Evolutionary conservation across 192 early-diverging fungal species (phyloP).

Genomic region (Pecoramyces ruminantium): DNA sequence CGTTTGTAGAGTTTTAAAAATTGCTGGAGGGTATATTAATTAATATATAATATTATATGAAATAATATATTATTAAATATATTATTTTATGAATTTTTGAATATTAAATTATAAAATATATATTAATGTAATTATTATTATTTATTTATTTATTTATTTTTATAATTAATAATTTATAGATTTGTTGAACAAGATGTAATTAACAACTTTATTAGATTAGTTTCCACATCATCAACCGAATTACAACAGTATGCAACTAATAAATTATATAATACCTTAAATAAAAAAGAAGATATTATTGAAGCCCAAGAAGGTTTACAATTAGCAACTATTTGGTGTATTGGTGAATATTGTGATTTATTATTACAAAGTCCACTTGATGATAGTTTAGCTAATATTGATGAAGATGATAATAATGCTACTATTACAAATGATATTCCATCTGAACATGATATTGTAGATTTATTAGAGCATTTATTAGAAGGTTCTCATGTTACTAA

Average conservation of each 20-base stretch:
- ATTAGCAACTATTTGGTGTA: conserved; percentile 76
- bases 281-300: conserved; percentile 39
- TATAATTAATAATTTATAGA: too few species aligned
- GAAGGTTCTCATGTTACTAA: conserved; percentile 65
- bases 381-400: background rate
- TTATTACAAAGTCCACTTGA: conserved; percentile 23
- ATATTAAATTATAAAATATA: too few species aligned
- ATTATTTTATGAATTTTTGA: too few species aligned
- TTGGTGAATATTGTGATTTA: conserved; percentile 93
- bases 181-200: conserved; percentile 57
- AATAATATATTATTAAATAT: too few species aligned
- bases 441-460: conserved; percentile 57
- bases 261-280: conserved; percentile 71
- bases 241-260: conserved; percentile 82
- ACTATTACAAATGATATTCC: conserved; percentile 10
- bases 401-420: background rate
- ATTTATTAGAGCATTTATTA: conserved; percentile 54
- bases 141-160: too few species aligned
- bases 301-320: conserved; percentile 68
- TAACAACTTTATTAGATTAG: conserved; percentile 72
- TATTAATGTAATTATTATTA: too few species aligned
- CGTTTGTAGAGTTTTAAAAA: conserved; percentile 64
- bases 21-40: conserved; percentile 34
- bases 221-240: conserved; percentile 49
- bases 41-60: too few species aligned